Conservation (phyloP, 768 basidiomycete species). For the Suillus americanus region DNA sequence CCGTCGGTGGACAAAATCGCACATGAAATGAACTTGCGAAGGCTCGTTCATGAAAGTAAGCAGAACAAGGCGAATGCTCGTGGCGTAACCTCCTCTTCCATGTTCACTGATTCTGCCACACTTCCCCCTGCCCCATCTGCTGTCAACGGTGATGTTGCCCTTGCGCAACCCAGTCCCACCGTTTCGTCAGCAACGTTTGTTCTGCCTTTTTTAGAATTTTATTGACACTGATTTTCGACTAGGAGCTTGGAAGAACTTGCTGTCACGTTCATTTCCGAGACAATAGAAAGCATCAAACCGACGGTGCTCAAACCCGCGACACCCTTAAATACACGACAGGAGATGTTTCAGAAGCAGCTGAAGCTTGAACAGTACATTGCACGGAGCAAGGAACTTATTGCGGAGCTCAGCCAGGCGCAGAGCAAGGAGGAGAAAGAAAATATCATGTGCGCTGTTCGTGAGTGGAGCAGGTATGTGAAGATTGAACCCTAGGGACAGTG, state of each 20-base stretch:
- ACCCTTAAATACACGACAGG: conserved; percentile 22
- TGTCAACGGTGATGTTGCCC: background rate
- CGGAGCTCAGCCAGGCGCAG: conserved; percentile 40
- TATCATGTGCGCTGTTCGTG: conserved; percentile 45
- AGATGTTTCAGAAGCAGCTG: conserved; percentile 46
- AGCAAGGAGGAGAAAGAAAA: conserved; percentile 52
- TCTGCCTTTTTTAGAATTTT: background rate
- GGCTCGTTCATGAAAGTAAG: conserved; percentile 35
- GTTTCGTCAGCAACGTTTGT: conserved; percentile 4
- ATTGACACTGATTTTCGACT: background rate
- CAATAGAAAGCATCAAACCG: conserved; percentile 46
- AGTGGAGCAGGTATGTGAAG: conserved; percentile 52
- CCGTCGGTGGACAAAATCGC: conserved; percentile 29
- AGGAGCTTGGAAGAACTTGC: conserved; percentile 50
- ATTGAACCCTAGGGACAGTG: background rate
- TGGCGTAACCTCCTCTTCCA: conserved; percentile 13
- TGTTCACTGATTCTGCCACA: background rate
- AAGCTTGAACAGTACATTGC: conserved; percentile 51
- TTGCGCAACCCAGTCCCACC: background rate
- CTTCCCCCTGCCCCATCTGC: conserved; percentile 6
- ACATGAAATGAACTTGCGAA: conserved; percentile 38
- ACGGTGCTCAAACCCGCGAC: conserved; percentile 11
- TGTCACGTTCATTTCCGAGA: conserved; percentile 56
- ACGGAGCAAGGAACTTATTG: conserved; percentile 53
- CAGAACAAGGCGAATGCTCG: conserved; percentile 37